Base-by-base conservation (phyloP, 1,284 basidiomycete species). In the Agaricales sp. region DNA sequence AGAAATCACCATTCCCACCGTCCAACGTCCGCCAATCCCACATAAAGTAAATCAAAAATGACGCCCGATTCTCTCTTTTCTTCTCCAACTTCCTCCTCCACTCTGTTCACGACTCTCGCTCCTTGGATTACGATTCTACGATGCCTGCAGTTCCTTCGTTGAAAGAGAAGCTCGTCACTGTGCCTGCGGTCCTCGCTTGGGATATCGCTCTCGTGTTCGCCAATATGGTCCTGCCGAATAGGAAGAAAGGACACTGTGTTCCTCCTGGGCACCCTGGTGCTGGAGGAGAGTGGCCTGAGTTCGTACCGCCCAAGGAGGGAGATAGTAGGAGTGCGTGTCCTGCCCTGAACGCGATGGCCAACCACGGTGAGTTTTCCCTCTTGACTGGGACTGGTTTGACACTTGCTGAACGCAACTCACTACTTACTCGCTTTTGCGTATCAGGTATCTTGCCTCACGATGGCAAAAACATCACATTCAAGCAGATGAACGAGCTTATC, bases 271-370 rank as follows among this genome's bases (percentile, higher is more conserved):
- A 69, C 46, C 72, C 76, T 2, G 85, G 85, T 0, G 72, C 66
- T 47, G 73, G 67, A n/a, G 84, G 85, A 0, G 61, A 72, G 47
- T 88, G 86, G 86, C 84, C 86, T 1, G 73, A 78, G 54, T 87
- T 70, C 56, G 62, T 69, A 1, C 61, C 78, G 2, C 75, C 82
- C 0, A 64, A 62, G 52, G 70, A 76, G 18, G 75, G 73, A 0
- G 84, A 87, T 54, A 86, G 83, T 56, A 69, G 85, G 3, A 76
- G 74, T 54, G 72, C 76, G 3, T 88, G 85, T 55, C 85, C 85
- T 2, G 80, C 74, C 2, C 61, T 88, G 52, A 88, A 88, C 55
- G 80, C 82, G 0, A 67, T 88, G 74, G 81, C 83, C 3, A 85
- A 86, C 61, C 83, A 85, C 51, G 84, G 82, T 83, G 52, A 43